Evolutionary conservation across 306 rosid species (phyloP), one percentile per base, ranked within the genome.

Genomic region (Heteromeles arbutifolia): DNA sequence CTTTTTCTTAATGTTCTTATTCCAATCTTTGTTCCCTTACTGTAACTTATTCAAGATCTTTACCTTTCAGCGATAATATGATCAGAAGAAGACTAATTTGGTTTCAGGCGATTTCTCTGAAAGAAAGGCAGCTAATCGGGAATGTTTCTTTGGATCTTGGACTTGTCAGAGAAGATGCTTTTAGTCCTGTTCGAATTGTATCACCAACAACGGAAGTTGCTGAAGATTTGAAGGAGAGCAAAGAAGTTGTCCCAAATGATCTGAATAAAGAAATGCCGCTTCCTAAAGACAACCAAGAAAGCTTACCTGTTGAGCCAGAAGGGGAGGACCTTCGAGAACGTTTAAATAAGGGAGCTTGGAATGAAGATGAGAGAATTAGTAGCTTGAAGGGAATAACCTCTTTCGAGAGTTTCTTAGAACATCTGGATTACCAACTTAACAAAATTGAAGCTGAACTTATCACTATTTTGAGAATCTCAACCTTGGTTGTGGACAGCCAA

Each of bases 71-170:
- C 37, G 25, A 31, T 74, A 45, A 54, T 50, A 65, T 74, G 61
- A 83, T 72, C 58, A 67, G 78, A 74, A 69, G 74, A 79, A 78
- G 32, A 72, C 61, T 75, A 39, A 75, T 81, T 37, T 82, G 76
- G 73, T 87, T 88, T 83, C 92, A 95, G 98, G 96, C 90, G 29
- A 90, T 95, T 85, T 83, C 89, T 81, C 26, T 83, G 74, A 92
- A 92, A 87, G 98, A 92, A 83, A 90, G 81, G 79, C 96, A 92
- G 87, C 88, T 95, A 29, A 84, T 92, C 21, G 88, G 90, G 72
- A 86, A 83, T 85, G 88, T 88, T 63, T 80, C 82, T 70, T 65
- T 74, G 84, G 88, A 89, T 84, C 80, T 90, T 74, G 97, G 86
- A 83, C 86, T 79, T 66, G 57, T 64, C 13, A 64, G 69, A 15